Percentiles rank a stretch among this genome's conserved stretches.
phyloP scores from a whole-genome alignment of 192 early-diverging fungal genomes.

The Chytriomyces sp. region DNA sequence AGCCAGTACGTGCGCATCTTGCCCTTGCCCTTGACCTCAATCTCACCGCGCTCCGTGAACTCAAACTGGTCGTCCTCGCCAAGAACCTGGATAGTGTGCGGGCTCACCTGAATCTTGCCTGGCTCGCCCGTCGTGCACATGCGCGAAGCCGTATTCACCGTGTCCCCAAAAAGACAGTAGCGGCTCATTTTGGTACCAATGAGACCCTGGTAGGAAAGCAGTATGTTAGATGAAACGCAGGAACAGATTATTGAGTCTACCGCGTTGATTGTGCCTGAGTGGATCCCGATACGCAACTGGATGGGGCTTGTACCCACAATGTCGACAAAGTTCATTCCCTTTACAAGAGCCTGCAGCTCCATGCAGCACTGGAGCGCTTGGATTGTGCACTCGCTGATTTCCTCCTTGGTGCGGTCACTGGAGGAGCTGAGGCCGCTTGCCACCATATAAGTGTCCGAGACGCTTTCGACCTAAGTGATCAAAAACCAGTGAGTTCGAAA shows the following conservation, averaged over 20 bases:
- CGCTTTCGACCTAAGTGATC: not conserved
- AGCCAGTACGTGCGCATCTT: constrained; percentile 46
- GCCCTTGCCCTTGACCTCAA: constrained; percentile 41
- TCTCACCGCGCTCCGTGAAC: constrained; percentile 33
- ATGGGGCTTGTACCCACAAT: constrained; percentile 19
- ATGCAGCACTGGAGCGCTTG: not conserved
- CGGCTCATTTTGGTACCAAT: constrained; percentile 45
- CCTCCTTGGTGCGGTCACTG: not conserved
- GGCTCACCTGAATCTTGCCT: constrained; percentile 31
- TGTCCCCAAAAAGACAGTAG: constrained; percentile 47
- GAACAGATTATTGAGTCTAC: not conserved
- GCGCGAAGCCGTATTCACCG: constrained; percentile 36
- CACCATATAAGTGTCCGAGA: constrained; percentile 21
- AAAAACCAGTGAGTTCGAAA: not conserved
- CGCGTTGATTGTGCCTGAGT: constrained; percentile 33
- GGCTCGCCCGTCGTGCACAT: constrained; percentile 39
- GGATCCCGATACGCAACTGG: constrained; percentile 33
- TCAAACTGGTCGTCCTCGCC: constrained; percentile 13
- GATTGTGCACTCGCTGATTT: not conserved
- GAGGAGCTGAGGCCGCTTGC: constrained; percentile 1
- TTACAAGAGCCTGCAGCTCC: not conserved
- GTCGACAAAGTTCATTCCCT: not conserved
- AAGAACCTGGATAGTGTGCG: constrained; percentile 25
- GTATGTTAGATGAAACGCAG: not conserved
- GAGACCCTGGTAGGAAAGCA: constrained; percentile 25